Evolutionary conservation across 768 basidiomycete genomes (phyloP), one percentile per base, ranked within the genome.

Genomic region (Collybia mongolica): DNA sequence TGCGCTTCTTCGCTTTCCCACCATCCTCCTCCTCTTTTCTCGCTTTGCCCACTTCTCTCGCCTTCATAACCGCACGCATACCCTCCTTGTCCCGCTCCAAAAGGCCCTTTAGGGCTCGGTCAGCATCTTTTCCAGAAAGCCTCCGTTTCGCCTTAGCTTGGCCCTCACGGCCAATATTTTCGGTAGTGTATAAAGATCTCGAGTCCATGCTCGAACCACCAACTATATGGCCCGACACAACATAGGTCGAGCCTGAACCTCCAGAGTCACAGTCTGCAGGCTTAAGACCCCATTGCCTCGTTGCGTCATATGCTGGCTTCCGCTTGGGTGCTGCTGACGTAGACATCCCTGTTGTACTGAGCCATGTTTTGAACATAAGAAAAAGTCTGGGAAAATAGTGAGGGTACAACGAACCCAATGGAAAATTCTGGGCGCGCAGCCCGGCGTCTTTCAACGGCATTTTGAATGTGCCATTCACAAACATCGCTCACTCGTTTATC

Each of bases 391-490:
- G 6, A 22, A 47, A 11, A 39, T 37, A 2, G 43, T 28, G 22
- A 46, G 14, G 28, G 36, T 32, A 40, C 49, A 15, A 72, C 84
- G 17, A 52, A 95, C 93, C 90, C 89, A 6, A 73, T 71, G 15
- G 90, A 79, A 59, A 98, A 97, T 67, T 99, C 97, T 1, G 96
- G 79, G 41, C 96, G 79, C 0, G 80, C 81, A 0, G 88, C 86
- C 7, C 93, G 76, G 14, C 79, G 75, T 18, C 83, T 72, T 65
- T 91, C 77, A 3, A 98, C 82, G 0, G 94, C 90, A 19, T 78
- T 76, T 53, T 92, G 86, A 36, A 98, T 66, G 69, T 99, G 97
- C 67, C 82, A 99, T 38, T 98, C 95, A 66, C 97, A 99, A 2
- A 90, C 85, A 17, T 90, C 86, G 64, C 83, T 79, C 59, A 89